These are phyloP conservation scores for Arxiozyma telluris DNA, from an alignment of 1,139 yeast genomes.

Conservation along the genomic window DNA sequence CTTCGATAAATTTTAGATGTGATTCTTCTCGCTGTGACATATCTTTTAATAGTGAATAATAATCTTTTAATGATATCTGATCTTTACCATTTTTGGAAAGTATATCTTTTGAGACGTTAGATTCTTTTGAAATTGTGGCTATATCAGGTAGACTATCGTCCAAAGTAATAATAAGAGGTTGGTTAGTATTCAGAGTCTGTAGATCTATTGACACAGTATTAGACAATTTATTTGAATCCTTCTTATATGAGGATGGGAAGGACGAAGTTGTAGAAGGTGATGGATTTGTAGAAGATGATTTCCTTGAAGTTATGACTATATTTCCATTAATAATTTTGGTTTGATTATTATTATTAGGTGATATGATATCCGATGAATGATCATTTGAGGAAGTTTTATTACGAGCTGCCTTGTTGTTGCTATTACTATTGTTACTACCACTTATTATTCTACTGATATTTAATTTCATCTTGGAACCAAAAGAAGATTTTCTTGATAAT, in stretches of 20 bases:
- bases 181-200: background rate
- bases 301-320: background rate
- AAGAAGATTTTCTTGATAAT: constrained; percentile 17
- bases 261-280: constrained; percentile 1
- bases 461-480: constrained; percentile 23
- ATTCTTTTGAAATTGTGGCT: constrained; percentile 3
- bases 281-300: background rate
- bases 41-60: constrained; percentile 17
- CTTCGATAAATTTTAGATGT: constrained; percentile 20
- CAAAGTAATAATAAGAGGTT: constrained; percentile 9
- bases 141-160: background rate
- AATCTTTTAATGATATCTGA: constrained; percentile 19
- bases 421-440: constrained; percentile 7
- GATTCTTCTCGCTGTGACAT: constrained; percentile 24
- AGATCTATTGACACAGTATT: constrained; percentile 1
- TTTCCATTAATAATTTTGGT: background rate
- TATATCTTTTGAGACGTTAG: background rate
- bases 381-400: background rate
- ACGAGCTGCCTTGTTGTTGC: background rate
- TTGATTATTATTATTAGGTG: background rate
- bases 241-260: background rate
- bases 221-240: background rate
- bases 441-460: constrained; percentile 25
- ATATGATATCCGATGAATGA: background rate
- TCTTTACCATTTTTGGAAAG: constrained; percentile 1